Conservation (phyloP, 768 basidiomycete species). For the Mycena metata region DNA sequence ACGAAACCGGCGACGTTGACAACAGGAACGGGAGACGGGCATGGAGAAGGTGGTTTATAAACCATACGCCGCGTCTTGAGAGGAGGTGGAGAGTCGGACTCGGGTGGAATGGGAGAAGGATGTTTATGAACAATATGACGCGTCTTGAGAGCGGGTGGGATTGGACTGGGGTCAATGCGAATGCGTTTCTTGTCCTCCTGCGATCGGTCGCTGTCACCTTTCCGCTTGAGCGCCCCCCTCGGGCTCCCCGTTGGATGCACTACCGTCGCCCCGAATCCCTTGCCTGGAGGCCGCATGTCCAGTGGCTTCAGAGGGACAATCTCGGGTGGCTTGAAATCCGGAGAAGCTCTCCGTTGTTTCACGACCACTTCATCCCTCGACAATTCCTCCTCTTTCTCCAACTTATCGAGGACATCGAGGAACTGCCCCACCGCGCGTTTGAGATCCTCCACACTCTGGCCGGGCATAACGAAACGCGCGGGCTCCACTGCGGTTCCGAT, state of each 20-base stretch:
- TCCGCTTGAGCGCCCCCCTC: conserved; percentile 22
- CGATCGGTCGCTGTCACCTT: conserved; percentile 20
- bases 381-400: conserved; percentile 27
- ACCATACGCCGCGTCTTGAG: conserved; percentile 16
- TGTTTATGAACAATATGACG: conserved; percentile 8
- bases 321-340: conserved; percentile 30
- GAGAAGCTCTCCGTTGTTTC: conserved; percentile 19
- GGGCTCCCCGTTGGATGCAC: neutral
- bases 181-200: conserved; percentile 20
- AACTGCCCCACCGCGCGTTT: conserved; percentile 32
- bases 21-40: neutral
- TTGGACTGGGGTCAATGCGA: neutral
- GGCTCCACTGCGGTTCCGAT: conserved; percentile 23
- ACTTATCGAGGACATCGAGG: conserved; percentile 29
- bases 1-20: conserved; percentile 13
- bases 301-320: neutral
- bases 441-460: conserved; percentile 31
- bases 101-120: neutral
- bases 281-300: neutral
- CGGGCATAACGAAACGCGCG: conserved; percentile 35
- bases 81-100: conserved; percentile 5
- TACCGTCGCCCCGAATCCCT: conserved; percentile 19
- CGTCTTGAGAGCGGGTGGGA: conserved; percentile 6
- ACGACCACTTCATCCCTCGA: neutral
- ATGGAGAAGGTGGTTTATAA: neutral